Evolutionary conservation across 1,139 yeast genomes (phyloP).

Genomic region (Yamadazyma triangularis): DNA sequence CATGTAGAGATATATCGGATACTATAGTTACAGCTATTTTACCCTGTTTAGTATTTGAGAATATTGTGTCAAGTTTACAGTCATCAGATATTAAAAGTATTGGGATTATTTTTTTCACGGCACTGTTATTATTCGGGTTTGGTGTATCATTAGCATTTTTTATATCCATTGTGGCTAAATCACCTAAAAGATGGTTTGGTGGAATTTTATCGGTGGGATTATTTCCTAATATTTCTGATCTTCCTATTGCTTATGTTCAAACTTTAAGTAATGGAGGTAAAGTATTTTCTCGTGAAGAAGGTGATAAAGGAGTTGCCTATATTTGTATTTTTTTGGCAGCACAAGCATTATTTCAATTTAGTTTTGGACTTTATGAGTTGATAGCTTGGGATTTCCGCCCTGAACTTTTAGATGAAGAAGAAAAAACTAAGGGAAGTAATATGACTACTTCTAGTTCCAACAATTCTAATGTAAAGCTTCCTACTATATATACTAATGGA

Average conservation of each 20-base stretch:
- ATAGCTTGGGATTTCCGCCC: slow-evolving; percentile 66
- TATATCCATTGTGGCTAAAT: slow-evolving; percentile 32
- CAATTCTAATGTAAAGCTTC: neutral
- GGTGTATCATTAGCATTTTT: slow-evolving; percentile 36
- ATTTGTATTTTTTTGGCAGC: slow-evolving; percentile 74
- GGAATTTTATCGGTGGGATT: slow-evolving; percentile 66
- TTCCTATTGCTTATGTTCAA: slow-evolving; percentile 86
- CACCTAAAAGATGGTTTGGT: slow-evolving; percentile 76
- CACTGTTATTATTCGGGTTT: slow-evolving; percentile 37
- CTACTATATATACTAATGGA: neutral
- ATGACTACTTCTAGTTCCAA: neutral
- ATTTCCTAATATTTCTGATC: slow-evolving; percentile 70
- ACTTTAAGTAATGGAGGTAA: slow-evolving; percentile 66
- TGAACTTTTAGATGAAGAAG: slow-evolving; percentile 10
- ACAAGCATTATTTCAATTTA: slow-evolving; percentile 68
- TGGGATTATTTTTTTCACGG: slow-evolving; percentile 65
- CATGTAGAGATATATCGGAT: slow-evolving; percentile 69
- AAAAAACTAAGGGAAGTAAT: slow-evolving; percentile 3
- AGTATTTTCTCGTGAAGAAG: slow-evolving; percentile 52
- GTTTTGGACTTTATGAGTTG: slow-evolving; percentile 67
- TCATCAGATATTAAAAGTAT: slow-evolving; percentile 70
- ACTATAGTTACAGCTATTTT: slow-evolving; percentile 66
- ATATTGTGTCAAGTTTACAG: slow-evolving; percentile 65
- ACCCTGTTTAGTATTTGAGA: slow-evolving; percentile 77
- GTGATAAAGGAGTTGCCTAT: slow-evolving; percentile 80